Evolutionary conservation across 352 stramenopile species (phyloP).

Genomic region (Chrysophaeum taylorii): DNA sequence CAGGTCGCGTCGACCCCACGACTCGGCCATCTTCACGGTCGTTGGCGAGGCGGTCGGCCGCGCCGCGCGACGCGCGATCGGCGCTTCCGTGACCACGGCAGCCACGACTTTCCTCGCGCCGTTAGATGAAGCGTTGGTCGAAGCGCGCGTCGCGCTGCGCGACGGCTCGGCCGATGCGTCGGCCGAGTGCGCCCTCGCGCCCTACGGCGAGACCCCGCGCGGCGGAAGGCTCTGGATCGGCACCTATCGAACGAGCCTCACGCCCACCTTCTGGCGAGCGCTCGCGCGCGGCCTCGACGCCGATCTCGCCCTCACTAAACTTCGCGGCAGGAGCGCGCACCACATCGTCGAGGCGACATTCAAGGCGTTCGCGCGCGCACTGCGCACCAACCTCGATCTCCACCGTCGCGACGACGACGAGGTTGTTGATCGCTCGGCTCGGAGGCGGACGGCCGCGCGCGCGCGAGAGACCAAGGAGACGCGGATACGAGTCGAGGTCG

Average conservation of each 20-base stretch:
- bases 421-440: neutral
- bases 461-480: constrained; percentile 82
- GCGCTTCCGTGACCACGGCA: neutral
- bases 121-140: constrained; percentile 49
- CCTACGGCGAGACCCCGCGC: constrained; percentile 41
- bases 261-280: neutral
- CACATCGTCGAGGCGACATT: constrained; percentile 54
- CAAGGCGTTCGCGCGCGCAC: constrained; percentile 47
- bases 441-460: constrained; percentile 33
- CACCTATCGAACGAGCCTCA: constrained; percentile 6
- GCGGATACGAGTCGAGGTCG: constrained; percentile 69
- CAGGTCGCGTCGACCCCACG: neutral
- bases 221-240: constrained; percentile 43
- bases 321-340: constrained; percentile 51
- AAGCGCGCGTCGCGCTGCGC: neutral
- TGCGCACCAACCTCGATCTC: constrained; percentile 45
- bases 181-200: constrained; percentile 15
- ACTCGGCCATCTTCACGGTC: constrained; percentile 23
- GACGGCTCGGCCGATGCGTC: neutral
- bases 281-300: constrained; percentile 20
- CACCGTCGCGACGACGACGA: too few species aligned
- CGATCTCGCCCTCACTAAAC: constrained; percentile 36
- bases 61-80: neutral
- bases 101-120: constrained; percentile 46
- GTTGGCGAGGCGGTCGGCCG: constrained; percentile 37